phyloP scores from a whole-genome alignment of 2,329 filamentous ascomycete genomes.

The Botrytis aclada region DNA sequence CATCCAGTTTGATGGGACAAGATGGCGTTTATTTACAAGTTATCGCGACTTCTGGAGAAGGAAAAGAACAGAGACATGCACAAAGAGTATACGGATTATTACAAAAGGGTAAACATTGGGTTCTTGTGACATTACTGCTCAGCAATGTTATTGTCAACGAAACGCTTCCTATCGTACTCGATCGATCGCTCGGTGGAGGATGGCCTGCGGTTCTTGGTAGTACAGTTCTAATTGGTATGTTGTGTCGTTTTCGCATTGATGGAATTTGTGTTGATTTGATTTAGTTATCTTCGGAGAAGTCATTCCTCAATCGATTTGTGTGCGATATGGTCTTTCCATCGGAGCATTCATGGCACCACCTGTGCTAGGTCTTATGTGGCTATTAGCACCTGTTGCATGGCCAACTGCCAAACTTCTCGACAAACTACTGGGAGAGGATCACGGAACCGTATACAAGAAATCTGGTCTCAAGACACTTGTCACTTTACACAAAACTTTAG shows the following conservation, averaged over 20 bases:
- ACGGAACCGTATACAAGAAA: conserved; percentile 97
- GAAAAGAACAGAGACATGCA: conserved; percentile 82
- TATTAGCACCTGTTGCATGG: conserved; percentile 87
- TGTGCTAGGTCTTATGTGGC: conserved; percentile 85
- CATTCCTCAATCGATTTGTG: conserved; percentile 92
- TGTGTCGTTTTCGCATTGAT: neutral
- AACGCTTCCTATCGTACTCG: conserved; percentile 89
- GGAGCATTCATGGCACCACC: conserved; percentile 90
- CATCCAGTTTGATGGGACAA: conserved; percentile 48
- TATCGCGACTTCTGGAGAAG: conserved; percentile 79
- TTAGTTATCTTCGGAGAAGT: conserved; percentile 97
- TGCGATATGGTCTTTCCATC: conserved; percentile 92
- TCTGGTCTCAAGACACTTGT: conserved; percentile 95
- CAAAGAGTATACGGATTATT: conserved; percentile 75
- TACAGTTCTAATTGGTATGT: conserved; percentile 85
- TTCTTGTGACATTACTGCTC: conserved; percentile 86
- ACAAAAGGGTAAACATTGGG: conserved; percentile 94
- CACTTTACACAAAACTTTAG: conserved; percentile 87
- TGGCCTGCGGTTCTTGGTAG: conserved; percentile 92
- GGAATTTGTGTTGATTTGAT: neutral
- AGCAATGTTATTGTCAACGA: conserved; percentile 99
- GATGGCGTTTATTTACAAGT: conserved; percentile 98
- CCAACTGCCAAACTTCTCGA: conserved; percentile 95
- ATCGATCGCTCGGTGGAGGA: conserved; percentile 88
- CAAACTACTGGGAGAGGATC: conserved; percentile 86